These are phyloP conservation scores for Aspergillus arachidicola DNA, from an alignment of 2,329 filamentous ascomycete genomes.

Conservation along the genomic window DNA sequence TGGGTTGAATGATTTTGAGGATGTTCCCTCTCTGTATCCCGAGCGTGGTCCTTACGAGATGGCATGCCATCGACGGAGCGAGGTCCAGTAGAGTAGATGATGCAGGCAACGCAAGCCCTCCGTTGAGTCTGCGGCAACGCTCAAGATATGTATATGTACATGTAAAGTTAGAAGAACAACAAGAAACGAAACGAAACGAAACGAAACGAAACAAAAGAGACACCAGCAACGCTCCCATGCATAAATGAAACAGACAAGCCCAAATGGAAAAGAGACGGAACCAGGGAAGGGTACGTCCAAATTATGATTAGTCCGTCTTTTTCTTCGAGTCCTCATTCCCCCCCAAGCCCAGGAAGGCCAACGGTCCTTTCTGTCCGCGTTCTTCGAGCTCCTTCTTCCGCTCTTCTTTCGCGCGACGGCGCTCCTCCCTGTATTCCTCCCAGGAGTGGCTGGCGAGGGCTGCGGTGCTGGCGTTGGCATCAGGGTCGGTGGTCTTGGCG, in stretches of 20 bases:
- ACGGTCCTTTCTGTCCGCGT: slow-evolving; percentile 18
- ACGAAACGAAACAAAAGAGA: not conserved
- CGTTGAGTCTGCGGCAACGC: not conserved
- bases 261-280: too few species aligned
- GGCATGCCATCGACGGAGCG: too few species aligned
- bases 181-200: not conserved
- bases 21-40: not conserved
- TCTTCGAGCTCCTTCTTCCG: slow-evolving; percentile 26
- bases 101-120: too few species aligned
- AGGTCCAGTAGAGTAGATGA: too few species aligned
- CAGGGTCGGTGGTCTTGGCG: slow-evolving; percentile 11
- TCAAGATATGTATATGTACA: not conserved
- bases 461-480: slow-evolving; percentile 21
- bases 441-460: slow-evolving; percentile 28
- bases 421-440: slow-evolving; percentile 38
- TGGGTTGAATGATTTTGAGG: slow-evolving; percentile 9
- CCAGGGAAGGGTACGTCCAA: not conserved
- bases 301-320: slow-evolving; percentile 19
- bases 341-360: slow-evolving; percentile 18
- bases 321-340: slow-evolving; percentile 9
- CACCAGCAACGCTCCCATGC: not conserved
- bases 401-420: slow-evolving; percentile 30
- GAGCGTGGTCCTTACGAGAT: too few species aligned
- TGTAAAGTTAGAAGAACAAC: not conserved
- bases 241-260: not conserved